phyloP scores from a whole-genome alignment of 495 filamentous ascomycete species.

The Parmelia sp. region DNA sequence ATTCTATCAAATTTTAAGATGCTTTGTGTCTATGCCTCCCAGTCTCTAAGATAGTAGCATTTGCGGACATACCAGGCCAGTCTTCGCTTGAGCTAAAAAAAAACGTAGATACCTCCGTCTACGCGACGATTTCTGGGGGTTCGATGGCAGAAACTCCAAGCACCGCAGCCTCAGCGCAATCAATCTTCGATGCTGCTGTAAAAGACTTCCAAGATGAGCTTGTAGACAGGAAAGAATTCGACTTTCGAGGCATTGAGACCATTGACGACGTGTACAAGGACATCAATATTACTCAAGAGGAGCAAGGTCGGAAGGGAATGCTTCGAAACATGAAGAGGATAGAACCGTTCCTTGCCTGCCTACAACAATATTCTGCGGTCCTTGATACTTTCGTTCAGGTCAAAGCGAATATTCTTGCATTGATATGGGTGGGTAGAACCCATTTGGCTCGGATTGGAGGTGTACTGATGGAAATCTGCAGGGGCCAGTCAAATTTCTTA shows the following conservation, averaged over 20 bases:
- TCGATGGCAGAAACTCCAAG: not conserved
- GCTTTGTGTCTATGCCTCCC: no score
- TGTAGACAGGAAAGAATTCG: not conserved
- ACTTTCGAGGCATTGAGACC: conserved; percentile 7
- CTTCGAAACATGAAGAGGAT: conserved; percentile 11
- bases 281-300: conserved; percentile 6
- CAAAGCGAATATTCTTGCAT: conserved; percentile 8
- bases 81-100: not conserved
- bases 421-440: conserved; percentile 10
- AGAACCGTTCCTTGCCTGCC: conserved; percentile 5
- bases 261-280: conserved; percentile 9
- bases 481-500: conserved; percentile 9
- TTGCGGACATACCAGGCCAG: not conserved
- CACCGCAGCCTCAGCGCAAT: not conserved
- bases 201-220: conserved; percentile 7
- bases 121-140: no score
- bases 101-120: no score
- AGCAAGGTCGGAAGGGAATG: conserved; percentile 4
- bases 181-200: conserved; percentile 4
- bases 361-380: conserved; percentile 8
- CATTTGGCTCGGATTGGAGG: not conserved
- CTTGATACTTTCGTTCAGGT: conserved; percentile 12
- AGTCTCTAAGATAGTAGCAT: no score
- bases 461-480: not conserved
- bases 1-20: no score